Evolutionary conservation across 192 early-diverging fungal species (phyloP), one percentile per base, ranked within the genome.

Genomic region (Coemansia sp.): DNA sequence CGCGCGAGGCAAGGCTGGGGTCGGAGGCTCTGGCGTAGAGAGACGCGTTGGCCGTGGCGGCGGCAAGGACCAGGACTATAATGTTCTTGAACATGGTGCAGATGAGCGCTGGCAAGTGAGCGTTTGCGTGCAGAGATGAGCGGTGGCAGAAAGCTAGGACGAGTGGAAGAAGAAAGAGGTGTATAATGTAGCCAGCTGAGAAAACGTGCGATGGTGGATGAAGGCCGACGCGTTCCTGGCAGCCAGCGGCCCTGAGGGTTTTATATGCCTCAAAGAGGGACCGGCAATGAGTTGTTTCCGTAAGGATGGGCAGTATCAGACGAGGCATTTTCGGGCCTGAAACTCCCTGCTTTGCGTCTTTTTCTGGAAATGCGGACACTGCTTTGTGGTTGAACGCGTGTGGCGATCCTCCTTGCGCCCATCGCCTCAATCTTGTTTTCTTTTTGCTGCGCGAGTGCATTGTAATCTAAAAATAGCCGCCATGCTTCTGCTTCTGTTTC

Each of bases 71-170:
- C 15, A 63, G 25, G 21, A 52, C 54, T 19, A 55, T 9, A 32
- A 60, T 40, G 39, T 53, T 59, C 39, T 54, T 68, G 35, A 68
- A 26, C 53, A 60, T 68, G 49, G 32, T 18, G 23, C 2, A 13
- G 23, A 34, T 18, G 30, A 26, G 22, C 1, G 8, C 21, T 22
- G 27, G 36, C 8, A 21, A 42, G 26, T 41, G 15, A 9, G 23
- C 5, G 8, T 13, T 17, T 8, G 13, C 4, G 35, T 15, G n/a
- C 15, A 13, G 37, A 11, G 37, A 18, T 15, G n/a, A 8, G 15
- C 15, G 15, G n/a, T n/a, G n/a, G n/a, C n/a, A 47, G 8, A 23
- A 50, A 31, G 29, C 25, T 30, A 26, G 14, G 21, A 13, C 5
- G 18, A 21, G 15, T 6, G 18, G 5, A 21, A 45, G 13, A 45